Evolutionary conservation across 1,284 basidiomycete genomes (phyloP), one percentile per base, ranked within the genome.

Genomic region (Bjerkandera adusta): DNA sequence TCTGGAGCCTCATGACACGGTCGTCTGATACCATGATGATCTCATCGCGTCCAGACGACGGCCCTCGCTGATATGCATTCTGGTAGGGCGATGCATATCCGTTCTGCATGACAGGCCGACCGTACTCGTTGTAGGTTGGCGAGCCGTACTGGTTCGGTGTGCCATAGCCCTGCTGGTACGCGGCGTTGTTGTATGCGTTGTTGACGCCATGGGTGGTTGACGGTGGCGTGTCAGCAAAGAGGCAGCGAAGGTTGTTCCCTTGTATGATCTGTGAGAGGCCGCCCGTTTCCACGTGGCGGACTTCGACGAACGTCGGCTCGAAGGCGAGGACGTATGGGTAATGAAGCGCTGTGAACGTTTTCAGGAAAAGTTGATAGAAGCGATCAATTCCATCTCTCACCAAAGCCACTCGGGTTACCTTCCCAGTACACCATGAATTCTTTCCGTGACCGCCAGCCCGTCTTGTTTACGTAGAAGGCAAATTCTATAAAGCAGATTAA

Each of bases 371-470:
- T 10, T 18, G 30, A 47, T 7, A 39, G 12, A 7, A 67, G n/a
- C n/a, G n/a, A n/a, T n/a, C n/a, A n/a, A n/a, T n/a, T n/a, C n/a
- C n/a, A n/a, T n/a, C n/a, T n/a, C 86, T 64, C 57, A 96, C 93
- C 94, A 62, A 99, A 99, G 21, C 89, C 85, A 1, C 91, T 91
- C 1, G 97, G 97, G 36, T 78, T 77, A 3, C 97, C 97, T 68
- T 99, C 95, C 97, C 97, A 99, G 58, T 92, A 79, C 20, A 99
- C 89, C 75, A 96, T 92, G 77, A 97, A 98, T 51, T 92, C 85
- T 55, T 82, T 86, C 45, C 92, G 77, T 37, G 94, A 91, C 47
- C 94, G 77, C 77, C 92, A 92, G 10, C 97, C 97, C 56, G 87
- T 96, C 73, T 92, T 94, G 69, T 98, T 97, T 59, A 99, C 93